Evolutionary conservation across 192 early-diverging fungal genomes (phyloP).

Genomic region (Chytriomyces sp.): DNA sequence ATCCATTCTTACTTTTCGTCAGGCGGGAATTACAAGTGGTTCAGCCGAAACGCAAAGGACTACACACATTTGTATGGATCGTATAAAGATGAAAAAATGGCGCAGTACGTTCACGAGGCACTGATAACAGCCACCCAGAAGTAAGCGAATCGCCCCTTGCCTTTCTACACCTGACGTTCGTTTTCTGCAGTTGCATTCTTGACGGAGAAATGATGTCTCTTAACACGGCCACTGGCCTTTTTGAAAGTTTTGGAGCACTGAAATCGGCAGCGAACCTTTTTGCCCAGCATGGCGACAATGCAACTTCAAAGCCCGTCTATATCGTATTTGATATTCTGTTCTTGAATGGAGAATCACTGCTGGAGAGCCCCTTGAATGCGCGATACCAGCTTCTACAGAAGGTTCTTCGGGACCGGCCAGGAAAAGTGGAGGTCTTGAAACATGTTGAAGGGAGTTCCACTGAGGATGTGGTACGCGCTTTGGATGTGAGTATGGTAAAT

Average conservation of each 20-base stretch:
- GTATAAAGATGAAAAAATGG: slow-evolving; percentile 57
- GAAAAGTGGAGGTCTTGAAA: slow-evolving; percentile 58
- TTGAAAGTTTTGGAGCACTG: slow-evolving; percentile 72
- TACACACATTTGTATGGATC: slow-evolving; percentile 73
- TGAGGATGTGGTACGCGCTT: slow-evolving; percentile 59
- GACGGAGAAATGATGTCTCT: slow-evolving; percentile 84
- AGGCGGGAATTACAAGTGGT: slow-evolving; percentile 62
- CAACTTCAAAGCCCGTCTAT: slow-evolving; percentile 49
- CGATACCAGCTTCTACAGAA: slow-evolving; percentile 55
- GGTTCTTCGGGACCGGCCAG: slow-evolving; percentile 55
- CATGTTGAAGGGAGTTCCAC: slow-evolving; percentile 53
- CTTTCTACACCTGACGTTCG: not conserved
- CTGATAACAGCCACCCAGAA: slow-evolving; percentile 51
- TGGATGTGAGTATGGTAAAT: slow-evolving; percentile 58
- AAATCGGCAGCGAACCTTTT: slow-evolving; percentile 66
- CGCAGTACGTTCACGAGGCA: slow-evolving; percentile 53
- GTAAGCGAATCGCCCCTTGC: slow-evolving; percentile 21
- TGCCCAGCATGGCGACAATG: slow-evolving; percentile 22
- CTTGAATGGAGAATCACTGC: slow-evolving; percentile 65
- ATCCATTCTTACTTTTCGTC: slow-evolving; percentile 10
- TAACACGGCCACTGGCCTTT: slow-evolving; percentile 60
- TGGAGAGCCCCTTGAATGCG: slow-evolving; percentile 56
- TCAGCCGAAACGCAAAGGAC: slow-evolving; percentile 64
- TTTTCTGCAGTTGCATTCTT: slow-evolving; percentile 61
- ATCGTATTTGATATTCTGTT: slow-evolving; percentile 77